These are phyloP conservation scores for Fusarium multiceps DNA, from an alignment of 2,329 filamentous ascomycete species.

Conservation along the genomic window DNA sequence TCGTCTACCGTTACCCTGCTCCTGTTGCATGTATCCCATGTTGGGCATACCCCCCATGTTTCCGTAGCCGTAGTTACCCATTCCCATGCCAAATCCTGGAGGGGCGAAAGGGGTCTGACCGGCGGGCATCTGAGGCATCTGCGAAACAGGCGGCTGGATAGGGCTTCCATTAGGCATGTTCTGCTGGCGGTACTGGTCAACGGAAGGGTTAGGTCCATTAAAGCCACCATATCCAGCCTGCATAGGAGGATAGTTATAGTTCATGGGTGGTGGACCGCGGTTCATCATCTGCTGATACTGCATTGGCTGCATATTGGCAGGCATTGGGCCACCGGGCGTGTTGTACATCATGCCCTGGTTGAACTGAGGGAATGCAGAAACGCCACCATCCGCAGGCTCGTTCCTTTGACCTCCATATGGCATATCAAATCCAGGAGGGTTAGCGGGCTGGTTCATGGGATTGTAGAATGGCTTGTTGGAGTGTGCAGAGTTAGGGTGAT, in stretches of 20 bases:
- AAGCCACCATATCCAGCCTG: slow-evolving; percentile 67
- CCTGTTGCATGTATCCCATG: slow-evolving; percentile 64
- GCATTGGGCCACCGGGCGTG: slow-evolving; percentile 57
- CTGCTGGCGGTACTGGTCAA: slow-evolving; percentile 68
- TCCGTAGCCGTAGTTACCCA: slow-evolving; percentile 59
- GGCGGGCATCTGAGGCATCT: slow-evolving; percentile 57
- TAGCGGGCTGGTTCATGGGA: slow-evolving; percentile 56
- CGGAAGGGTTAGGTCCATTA: slow-evolving; percentile 58
- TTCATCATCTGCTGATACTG: slow-evolving; percentile 71
- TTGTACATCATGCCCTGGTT: slow-evolving; percentile 65
- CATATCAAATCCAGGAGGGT: slow-evolving; percentile 61
- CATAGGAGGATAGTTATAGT: slow-evolving; percentile 67
- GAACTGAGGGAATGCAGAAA: slow-evolving; percentile 63
- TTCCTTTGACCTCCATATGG: slow-evolving; percentile 63
- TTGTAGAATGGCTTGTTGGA: slow-evolving; percentile 66
- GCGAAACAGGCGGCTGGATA: slow-evolving; percentile 60
- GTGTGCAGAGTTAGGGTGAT: slow-evolving; percentile 55
- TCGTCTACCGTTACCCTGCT: slow-evolving; percentile 66
- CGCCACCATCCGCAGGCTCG: slow-evolving; percentile 63
- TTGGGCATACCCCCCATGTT: slow-evolving; percentile 60
- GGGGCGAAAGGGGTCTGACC: slow-evolving; percentile 60
- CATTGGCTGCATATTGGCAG: slow-evolving; percentile 63
- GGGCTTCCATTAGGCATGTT: slow-evolving; percentile 63
- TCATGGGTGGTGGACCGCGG: slow-evolving; percentile 64
- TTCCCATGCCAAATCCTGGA: slow-evolving; percentile 62